Base-by-base conservation (phyloP, 225 moss, liverwort and hornwort species). In the Polytrichum commune region DNA sequence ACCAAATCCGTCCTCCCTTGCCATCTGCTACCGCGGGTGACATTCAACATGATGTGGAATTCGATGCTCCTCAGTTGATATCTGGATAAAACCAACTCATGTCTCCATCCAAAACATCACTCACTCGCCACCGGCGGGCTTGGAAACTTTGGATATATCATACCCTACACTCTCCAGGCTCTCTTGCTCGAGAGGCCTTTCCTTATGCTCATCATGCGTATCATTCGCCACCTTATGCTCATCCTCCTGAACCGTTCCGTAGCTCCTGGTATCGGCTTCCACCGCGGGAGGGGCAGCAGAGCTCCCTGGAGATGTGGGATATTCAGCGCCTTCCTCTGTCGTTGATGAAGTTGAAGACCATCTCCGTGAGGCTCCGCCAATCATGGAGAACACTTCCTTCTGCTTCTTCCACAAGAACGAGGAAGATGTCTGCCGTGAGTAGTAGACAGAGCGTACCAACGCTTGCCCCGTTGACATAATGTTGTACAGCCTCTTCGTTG, bases 371-470 rank as follows among this genome's bases (percentile, higher is more conserved):
- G 71, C 78, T 5, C 76, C 73, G 5, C 87, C 55, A 5, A 77
- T 29, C 70, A 74, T 13, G 61, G 84, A 84, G 33, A 87, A 81
- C 0, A 86, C 56, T 74, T 87, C 81, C 72, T 69, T 80, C 72
- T 76, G 87, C 79, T 87, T 87, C 70, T 81, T 84, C 87, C 84
- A 87, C 54, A 87, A 1, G n/a, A 84, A 77, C 68, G 72, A 74
- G 28, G 84, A 62, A 38, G 88, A 88, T 64, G 84, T 71, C 73
- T 82, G 88, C 1, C 84, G 79, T 55, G 88, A 88, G 72, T 88
- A 85, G 58, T 85, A 88, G 8, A 85, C 88, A 19, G 88, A 85
- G 26, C 84, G 82, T 81, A 85, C 71, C 70, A 88, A 53, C 2
- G 84, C 62, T 64, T 82, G 88, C 63, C 88, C 84, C 4, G 71